phyloP scores from a whole-genome alignment of 371 early-diverging fungal genomes.

The Chytridiales sp. region DNA sequence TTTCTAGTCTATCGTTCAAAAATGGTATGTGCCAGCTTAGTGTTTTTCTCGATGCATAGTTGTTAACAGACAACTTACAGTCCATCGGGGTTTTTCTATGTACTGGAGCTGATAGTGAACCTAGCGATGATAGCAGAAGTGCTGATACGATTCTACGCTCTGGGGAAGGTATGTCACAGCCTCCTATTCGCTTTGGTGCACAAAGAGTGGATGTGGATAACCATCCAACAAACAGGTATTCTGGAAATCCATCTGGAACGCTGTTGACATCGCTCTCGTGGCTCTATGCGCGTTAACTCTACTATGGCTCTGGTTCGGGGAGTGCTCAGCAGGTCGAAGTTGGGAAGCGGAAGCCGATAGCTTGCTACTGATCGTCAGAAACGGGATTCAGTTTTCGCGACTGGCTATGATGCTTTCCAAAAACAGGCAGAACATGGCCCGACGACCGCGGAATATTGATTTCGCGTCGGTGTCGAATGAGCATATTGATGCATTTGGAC shows the following conservation, averaged over 20 bases:
- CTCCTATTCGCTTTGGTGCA: neutral
- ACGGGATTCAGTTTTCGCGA: slow-evolving; percentile 67
- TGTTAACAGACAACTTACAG: slow-evolving; percentile 15
- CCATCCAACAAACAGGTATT: slow-evolving; percentile 57
- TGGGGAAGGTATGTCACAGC: slow-evolving; percentile 58
- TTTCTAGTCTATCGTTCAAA: slow-evolving; percentile 26
- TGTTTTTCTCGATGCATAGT: neutral
- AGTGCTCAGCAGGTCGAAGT: slow-evolving; percentile 53
- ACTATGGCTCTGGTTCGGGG: slow-evolving; percentile 61
- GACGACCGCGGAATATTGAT: slow-evolving; percentile 23
- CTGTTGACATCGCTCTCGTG: slow-evolving; percentile 68
- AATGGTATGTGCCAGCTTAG: slow-evolving; percentile 17
- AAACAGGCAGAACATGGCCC: slow-evolving; percentile 47
- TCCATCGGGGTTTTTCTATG: slow-evolving; percentile 43
- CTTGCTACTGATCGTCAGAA: slow-evolving; percentile 67
- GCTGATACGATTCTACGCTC: slow-evolving; percentile 62
- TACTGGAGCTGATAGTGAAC: slow-evolving; percentile 72
- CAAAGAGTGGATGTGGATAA: neutral
- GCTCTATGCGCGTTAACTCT: slow-evolving; percentile 67
- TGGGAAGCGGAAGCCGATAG: slow-evolving; percentile 72
- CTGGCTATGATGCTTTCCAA: slow-evolving; percentile 67
- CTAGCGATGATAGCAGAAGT: slow-evolving; percentile 75
- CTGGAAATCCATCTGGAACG: slow-evolving; percentile 74
- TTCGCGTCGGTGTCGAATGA: slow-evolving; percentile 19
- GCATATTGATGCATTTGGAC: no score